These are phyloP conservation scores for Oryza glaberrima DNA, from an alignment of 176 grass and related monocot genomes.

Conservation along the genomic window DNA sequence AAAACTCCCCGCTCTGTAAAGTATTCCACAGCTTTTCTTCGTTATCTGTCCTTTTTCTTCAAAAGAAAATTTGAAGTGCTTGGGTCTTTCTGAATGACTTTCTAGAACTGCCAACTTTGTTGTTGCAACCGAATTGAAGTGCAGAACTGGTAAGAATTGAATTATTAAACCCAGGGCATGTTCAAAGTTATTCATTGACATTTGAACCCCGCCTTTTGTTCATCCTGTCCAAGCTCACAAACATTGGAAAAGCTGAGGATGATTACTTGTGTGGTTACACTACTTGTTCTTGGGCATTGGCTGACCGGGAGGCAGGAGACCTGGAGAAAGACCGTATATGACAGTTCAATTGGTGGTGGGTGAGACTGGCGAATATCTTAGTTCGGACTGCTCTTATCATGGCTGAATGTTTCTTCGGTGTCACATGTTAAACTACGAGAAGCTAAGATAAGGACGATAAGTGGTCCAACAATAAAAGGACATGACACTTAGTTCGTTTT, in stretches of 20 bases:
- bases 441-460: neutral
- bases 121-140: neutral
- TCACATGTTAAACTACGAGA: neutral
- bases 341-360: neutral
- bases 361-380: neutral
- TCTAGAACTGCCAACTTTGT: conserved; percentile 18
- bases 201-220: neutral
- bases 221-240: neutral
- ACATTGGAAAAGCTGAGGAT: neutral
- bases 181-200: neutral
- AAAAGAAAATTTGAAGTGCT: neutral
- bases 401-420: neutral
- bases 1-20: neutral
- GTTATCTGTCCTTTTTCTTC: neutral
- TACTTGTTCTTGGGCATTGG: neutral
- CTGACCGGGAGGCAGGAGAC: neutral
- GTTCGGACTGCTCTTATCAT: neutral
- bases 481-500: neutral
- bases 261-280: neutral
- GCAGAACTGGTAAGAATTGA: neutral
- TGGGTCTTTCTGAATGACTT: neutral
- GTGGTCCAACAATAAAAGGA: neutral
- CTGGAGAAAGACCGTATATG: neutral
- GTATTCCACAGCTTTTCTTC: neutral
- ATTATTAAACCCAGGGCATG: neutral